Conservation (phyloP, 352 stramenopile genomes). For the Blastocystis hominis region DNA sequence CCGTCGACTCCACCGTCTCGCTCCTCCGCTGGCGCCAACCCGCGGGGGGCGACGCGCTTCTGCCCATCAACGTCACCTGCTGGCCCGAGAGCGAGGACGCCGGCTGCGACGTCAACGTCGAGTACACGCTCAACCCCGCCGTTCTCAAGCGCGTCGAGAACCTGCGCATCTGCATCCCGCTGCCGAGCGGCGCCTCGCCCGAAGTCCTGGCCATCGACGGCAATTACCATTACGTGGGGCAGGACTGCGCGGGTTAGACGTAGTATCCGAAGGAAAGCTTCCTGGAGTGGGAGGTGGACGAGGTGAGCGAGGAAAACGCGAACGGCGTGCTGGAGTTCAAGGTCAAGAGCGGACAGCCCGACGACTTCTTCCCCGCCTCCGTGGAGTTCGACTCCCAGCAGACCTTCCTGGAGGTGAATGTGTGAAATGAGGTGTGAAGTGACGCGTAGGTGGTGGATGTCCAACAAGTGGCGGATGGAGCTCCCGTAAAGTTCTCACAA, state of each 20-base stretch:
- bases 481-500: neutral
- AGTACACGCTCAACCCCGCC: constrained; percentile 31
- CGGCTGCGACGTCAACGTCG: constrained; percentile 6
- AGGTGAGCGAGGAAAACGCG: constrained; percentile 13
- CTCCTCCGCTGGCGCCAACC: constrained; percentile 26
- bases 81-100: constrained; percentile 6
- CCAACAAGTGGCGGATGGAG: neutral
- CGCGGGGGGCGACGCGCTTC: neutral
- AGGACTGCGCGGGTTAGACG: neutral
- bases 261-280: constrained; percentile 50
- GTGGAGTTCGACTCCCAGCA: constrained; percentile 27
- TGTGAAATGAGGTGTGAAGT: neutral
- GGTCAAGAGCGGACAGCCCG: neutral
- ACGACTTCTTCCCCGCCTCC: constrained; percentile 49
- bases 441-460: neutral
- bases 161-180: constrained; percentile 38
- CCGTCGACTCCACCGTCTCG: constrained; percentile 22
- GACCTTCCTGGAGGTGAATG: constrained; percentile 6
- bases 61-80: constrained; percentile 33
- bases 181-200: neutral
- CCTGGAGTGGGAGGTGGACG: constrained; percentile 30
- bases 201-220: neutral
- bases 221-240: constrained; percentile 4
- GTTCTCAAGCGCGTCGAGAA: neutral
- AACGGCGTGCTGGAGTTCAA: constrained; percentile 31